A percentile compares a stretch with the other conserved stretches of the same genome.
Conservation (phyloP, 2,329 filamentous ascomycete genomes). For the Furcasterigmium furcatum region DNA sequence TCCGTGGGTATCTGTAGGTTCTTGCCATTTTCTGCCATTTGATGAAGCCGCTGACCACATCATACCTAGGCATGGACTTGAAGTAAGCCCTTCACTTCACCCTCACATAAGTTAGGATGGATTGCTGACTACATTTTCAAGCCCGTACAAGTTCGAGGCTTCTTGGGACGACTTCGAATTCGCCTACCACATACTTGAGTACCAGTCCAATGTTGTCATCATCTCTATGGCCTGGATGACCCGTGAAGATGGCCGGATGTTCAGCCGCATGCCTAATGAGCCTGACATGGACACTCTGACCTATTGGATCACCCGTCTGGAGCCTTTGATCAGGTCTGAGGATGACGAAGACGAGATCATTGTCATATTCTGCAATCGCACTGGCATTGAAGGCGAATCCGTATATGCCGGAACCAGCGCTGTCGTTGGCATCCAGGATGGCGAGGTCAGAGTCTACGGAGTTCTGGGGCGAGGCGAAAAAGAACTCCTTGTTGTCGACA, state of each 20-base stretch:
- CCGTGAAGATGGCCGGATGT: slow-evolving; percentile 41
- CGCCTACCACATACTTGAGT: slow-evolving; percentile 53
- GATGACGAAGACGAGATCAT: slow-evolving; percentile 57
- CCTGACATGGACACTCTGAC: slow-evolving; percentile 71
- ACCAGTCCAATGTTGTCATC: slow-evolving; percentile 59
- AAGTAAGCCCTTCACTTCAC: slow-evolving; percentile 55
- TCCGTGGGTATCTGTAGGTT: slow-evolving; percentile 50
- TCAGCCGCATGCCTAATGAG: slow-evolving; percentile 45
- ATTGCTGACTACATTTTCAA: no score
- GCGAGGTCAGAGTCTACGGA: slow-evolving; percentile 66
- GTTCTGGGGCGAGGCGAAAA: slow-evolving; percentile 69
- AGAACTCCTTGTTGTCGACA: slow-evolving; percentile 66
- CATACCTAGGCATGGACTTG: slow-evolving; percentile 49
- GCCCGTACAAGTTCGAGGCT: slow-evolving; percentile 32
- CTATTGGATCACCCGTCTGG: slow-evolving; percentile 72
- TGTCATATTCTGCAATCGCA: slow-evolving; percentile 69
- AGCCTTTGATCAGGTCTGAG: slow-evolving; percentile 57
- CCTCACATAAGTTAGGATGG: no score
- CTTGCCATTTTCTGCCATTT: background rate
- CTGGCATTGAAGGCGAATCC: slow-evolving; percentile 61
- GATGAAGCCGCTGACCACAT: background rate
- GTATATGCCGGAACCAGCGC: slow-evolving; percentile 73
- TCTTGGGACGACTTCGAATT: slow-evolving; percentile 38
- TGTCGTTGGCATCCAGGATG: slow-evolving; percentile 62
- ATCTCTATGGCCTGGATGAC: slow-evolving; percentile 80